Conservation (phyloP, 495 filamentous ascomycete species). For the Cercophora newfieldiana region DNA sequence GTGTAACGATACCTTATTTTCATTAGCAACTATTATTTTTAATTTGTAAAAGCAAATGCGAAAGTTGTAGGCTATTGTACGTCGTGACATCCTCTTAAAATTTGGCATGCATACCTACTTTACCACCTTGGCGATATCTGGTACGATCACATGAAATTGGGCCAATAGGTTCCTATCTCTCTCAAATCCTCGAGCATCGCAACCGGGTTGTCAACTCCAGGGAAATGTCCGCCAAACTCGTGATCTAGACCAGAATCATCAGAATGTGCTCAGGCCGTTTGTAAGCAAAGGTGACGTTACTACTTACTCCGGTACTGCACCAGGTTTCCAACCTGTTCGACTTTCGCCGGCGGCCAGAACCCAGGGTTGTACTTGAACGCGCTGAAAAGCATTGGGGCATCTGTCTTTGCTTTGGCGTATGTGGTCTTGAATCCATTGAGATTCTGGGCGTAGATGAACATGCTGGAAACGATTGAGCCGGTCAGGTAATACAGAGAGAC, state of each 20-base stretch:
- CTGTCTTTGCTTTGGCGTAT: conserved; percentile 15
- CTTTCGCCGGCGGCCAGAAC: conserved; percentile 24
- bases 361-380: conserved; percentile 25
- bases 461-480: conserved; percentile 21
- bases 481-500: conserved; percentile 40
- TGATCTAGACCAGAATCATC: conserved; percentile 16
- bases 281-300: not conserved
- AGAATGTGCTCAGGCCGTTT: not conserved
- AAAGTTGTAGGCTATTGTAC: too few relatives aligned
- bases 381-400: conserved; percentile 24
- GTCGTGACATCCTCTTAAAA: too few relatives aligned
- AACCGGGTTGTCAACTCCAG: conserved; percentile 27
- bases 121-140: too few relatives aligned
- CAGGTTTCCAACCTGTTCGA: conserved; percentile 28
- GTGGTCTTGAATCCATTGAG: conserved; percentile 9
- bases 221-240: conserved; percentile 30
- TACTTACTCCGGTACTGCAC: conserved; percentile 28
- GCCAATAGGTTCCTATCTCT: conserved; percentile 17
- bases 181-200: conserved; percentile 20
- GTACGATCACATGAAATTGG: too few relatives aligned
- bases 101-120: too few relatives aligned
- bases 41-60: too few relatives aligned
- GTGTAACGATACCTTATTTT: too few relatives aligned
- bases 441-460: conserved; percentile 26
- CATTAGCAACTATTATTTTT: too few relatives aligned